These are phyloP conservation scores for Fusarium sacchari DNA, from an alignment of 2,329 filamentous ascomycete species.

Conservation along the genomic window DNA sequence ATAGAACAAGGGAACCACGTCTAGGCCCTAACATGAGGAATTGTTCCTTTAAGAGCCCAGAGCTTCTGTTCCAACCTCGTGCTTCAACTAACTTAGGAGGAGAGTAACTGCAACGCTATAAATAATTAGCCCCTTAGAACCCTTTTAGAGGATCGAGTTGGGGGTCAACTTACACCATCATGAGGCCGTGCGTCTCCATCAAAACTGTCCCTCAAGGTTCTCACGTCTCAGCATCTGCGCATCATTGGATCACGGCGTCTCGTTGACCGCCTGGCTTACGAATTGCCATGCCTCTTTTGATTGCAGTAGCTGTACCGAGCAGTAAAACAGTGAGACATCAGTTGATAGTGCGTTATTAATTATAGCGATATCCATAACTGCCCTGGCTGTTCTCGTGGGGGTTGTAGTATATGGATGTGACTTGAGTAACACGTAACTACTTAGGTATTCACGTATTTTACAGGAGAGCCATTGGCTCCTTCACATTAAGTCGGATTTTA, in stretches of 20 bases:
- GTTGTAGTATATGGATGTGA: neutral
- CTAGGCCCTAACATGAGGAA: neutral
- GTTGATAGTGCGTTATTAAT: neutral
- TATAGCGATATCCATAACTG: conserved; percentile 1
- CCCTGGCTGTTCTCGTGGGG: neutral
- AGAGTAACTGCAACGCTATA: neutral
- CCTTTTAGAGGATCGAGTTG: neutral
- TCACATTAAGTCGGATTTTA: neutral
- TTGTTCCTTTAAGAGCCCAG: conserved; percentile 5
- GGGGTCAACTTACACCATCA: conserved; percentile 27
- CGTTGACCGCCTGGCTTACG: conserved; percentile 32
- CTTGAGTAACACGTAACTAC: neutral
- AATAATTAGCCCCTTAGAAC: neutral
- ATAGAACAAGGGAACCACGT: conserved; percentile 1
- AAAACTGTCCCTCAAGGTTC: conserved; percentile 44
- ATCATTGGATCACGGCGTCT: conserved; percentile 34
- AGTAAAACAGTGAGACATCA: conserved; percentile 10
- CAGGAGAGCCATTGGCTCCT: neutral
- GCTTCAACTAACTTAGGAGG: neutral
- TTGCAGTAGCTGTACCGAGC: neutral
- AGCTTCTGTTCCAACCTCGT: neutral
- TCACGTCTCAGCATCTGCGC: conserved; percentile 28
- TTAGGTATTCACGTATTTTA: neutral
- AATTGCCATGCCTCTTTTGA: conserved; percentile 8
- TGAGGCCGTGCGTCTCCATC: conserved; percentile 23